phyloP scores from a whole-genome alignment of 2,329 filamentous ascomycete genomes.

The Zarea fungicola region DNA sequence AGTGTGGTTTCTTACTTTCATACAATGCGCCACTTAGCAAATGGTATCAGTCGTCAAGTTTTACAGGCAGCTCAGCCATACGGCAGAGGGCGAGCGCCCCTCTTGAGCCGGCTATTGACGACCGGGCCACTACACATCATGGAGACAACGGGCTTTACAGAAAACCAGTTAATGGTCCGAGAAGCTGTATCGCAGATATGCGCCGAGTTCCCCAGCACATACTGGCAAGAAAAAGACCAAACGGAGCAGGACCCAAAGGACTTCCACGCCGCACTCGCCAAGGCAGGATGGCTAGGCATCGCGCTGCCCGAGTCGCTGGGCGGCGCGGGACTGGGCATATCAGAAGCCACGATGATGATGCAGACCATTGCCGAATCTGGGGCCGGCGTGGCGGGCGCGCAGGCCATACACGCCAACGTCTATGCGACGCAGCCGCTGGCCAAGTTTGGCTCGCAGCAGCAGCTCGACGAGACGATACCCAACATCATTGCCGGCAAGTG shows the following conservation, averaged over 20 bases:
- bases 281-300: conserved; percentile 76
- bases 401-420: conserved; percentile 60
- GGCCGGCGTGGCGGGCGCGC: conserved; percentile 69
- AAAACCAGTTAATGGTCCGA: conserved; percentile 66
- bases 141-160: conserved; percentile 67
- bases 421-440: conserved; percentile 73
- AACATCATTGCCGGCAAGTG: conserved; percentile 67
- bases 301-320: conserved; percentile 70
- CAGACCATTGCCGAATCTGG: conserved; percentile 75
- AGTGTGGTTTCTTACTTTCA: neutral
- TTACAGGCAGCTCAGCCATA: neutral
- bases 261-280: conserved; percentile 68
- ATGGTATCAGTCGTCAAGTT: neutral
- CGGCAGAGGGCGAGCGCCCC: neutral
- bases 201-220: conserved; percentile 64
- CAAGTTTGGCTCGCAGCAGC: conserved; percentile 62
- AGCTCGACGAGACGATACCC: conserved; percentile 59
- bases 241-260: conserved; percentile 66
- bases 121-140: conserved; percentile 46
- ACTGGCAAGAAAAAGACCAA: conserved; percentile 72
- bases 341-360: conserved; percentile 83
- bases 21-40: neutral
- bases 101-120: conserved; percentile 28
- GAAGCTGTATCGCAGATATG: conserved; percentile 66
- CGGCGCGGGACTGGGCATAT: conserved; percentile 70